Evolutionary conservation across 164 flowering plant species (phyloP).

Genomic region (Berberis vulgaris): DNA sequence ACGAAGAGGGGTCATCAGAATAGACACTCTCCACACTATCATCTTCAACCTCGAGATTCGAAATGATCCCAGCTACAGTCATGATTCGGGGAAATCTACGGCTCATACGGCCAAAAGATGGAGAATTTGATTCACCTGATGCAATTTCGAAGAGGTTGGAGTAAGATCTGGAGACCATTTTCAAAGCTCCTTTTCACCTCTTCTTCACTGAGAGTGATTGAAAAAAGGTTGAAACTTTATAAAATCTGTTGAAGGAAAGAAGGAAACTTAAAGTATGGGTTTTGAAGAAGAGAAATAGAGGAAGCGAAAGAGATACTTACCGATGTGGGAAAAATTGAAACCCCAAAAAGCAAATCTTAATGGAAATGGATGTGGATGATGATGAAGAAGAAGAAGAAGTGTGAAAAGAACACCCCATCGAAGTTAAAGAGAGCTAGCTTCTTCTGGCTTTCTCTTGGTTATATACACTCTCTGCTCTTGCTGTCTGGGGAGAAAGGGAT

Average conservation of each 20-base stretch:
- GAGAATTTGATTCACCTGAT: conserved; percentile 6
- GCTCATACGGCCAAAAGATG: conserved; percentile 1
- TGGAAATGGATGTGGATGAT: neutral
- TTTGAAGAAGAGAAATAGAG: neutral
- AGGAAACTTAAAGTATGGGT: neutral
- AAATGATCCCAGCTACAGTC: conserved; percentile 9
- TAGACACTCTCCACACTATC: neutral
- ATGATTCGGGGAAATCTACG: conserved; percentile 6
- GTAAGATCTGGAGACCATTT: conserved; percentile 15
- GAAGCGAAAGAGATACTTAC: neutral
- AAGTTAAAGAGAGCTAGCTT: neutral
- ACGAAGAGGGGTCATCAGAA: neutral
- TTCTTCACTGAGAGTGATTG: neutral
- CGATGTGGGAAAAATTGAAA: neutral
- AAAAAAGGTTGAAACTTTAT: too few relatives aligned
- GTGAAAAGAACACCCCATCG: neutral
- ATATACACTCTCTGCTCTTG: too few relatives aligned
- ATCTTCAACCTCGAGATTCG: conserved; percentile 8
- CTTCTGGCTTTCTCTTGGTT: too few relatives aligned
- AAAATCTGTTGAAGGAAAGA: neutral
- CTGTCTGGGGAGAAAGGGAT: too few relatives aligned
- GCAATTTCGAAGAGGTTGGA: conserved; percentile 9
- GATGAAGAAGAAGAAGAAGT: neutral
- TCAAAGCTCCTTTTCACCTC: neutral
- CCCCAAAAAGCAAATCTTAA: too few relatives aligned